Evolutionary conservation across 352 stramenopile genomes (phyloP).

Genomic region (Aphanomyces stellatus): DNA sequence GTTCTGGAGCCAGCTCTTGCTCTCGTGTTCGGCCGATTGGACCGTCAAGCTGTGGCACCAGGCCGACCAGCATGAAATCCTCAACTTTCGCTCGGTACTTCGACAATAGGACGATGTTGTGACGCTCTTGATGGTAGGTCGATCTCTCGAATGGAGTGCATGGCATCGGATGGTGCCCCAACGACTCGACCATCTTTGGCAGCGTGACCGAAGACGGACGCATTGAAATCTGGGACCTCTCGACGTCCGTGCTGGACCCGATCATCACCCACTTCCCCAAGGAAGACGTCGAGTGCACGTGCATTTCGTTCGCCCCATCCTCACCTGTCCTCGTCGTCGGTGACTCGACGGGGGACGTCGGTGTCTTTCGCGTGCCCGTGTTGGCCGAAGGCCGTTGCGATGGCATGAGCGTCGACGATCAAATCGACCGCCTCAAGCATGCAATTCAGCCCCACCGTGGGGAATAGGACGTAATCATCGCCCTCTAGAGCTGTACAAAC

Average conservation of each 20-base stretch:
- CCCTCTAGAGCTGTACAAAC: not conserved
- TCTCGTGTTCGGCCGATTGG: slow-evolving; percentile 87
- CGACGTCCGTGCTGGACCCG: slow-evolving; percentile 73
- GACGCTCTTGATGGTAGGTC: slow-evolving; percentile 26
- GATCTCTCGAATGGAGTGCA: slow-evolving; percentile 75
- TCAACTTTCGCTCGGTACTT: slow-evolving; percentile 53
- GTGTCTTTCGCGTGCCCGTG: slow-evolving; percentile 54
- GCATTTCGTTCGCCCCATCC: slow-evolving; percentile 54
- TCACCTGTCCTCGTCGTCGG: slow-evolving; percentile 67
- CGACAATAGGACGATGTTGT: not conserved
- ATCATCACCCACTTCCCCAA: slow-evolving; percentile 70
- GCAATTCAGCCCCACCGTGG: slow-evolving; percentile 45
- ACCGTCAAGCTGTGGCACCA: slow-evolving; percentile 84
- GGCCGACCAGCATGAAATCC: slow-evolving; percentile 34
- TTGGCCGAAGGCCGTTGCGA: slow-evolving; percentile 23
- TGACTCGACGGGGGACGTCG: slow-evolving; percentile 65
- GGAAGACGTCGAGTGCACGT: slow-evolving; percentile 55
- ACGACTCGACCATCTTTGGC: slow-evolving; percentile 73
- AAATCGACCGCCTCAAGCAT: slow-evolving; percentile 40
- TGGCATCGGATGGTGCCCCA: slow-evolving; percentile 81
- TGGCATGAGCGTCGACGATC: slow-evolving; percentile 34
- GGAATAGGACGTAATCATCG: not conserved
- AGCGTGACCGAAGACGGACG: slow-evolving; percentile 83
- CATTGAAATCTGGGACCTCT: slow-evolving; percentile 89
- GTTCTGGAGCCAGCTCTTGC: slow-evolving; percentile 76